Percentiles rank a stretch among this genome's conserved stretches.
phyloP scores from a whole-genome alignment of 2,329 filamentous ascomycete genomes.

The Colletotrichum tabaci region DNA sequence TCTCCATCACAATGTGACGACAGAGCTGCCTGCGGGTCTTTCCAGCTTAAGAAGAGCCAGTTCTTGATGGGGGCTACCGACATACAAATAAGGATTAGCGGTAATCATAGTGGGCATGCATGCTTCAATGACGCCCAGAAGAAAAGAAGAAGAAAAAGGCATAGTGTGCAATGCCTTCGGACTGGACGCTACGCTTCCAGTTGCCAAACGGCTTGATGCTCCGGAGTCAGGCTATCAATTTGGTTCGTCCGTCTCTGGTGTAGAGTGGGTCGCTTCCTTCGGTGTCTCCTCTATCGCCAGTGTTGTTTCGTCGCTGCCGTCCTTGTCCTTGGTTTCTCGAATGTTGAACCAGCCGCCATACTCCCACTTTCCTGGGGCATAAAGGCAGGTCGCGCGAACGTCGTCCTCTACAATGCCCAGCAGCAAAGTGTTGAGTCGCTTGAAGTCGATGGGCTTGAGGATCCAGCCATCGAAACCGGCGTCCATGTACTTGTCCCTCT shows the following conservation, averaged over 20 bases:
- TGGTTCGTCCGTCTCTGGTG: neutral
- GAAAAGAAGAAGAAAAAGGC: neutral
- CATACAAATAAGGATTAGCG: neutral
- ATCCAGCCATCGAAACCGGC: conserved; percentile 94
- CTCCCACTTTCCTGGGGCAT: conserved; percentile 83
- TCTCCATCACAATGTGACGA: neutral
- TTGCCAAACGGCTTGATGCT: neutral
- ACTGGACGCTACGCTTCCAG: neutral
- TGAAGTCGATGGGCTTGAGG: conserved; percentile 88
- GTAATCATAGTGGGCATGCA: neutral
- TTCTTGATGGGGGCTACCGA: neutral
- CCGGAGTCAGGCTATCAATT: neutral
- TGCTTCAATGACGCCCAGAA: neutral
- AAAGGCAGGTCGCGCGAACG: conserved; percentile 74
- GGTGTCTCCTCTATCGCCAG: neutral
- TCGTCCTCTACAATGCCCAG: conserved; percentile 76
- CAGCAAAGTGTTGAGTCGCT: conserved; percentile 78
- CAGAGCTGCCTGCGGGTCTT: neutral
- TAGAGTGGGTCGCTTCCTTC: neutral
- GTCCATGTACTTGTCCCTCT: conserved; percentile 78
- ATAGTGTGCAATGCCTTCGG: no score
- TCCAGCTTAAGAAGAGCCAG: neutral
- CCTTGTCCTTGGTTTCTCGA: conserved; percentile 34
- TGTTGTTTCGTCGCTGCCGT: neutral
- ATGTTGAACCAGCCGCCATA: conserved; percentile 84